Conservation (phyloP, 257 asterid species). For the Fraxinus cuspidata region DNA sequence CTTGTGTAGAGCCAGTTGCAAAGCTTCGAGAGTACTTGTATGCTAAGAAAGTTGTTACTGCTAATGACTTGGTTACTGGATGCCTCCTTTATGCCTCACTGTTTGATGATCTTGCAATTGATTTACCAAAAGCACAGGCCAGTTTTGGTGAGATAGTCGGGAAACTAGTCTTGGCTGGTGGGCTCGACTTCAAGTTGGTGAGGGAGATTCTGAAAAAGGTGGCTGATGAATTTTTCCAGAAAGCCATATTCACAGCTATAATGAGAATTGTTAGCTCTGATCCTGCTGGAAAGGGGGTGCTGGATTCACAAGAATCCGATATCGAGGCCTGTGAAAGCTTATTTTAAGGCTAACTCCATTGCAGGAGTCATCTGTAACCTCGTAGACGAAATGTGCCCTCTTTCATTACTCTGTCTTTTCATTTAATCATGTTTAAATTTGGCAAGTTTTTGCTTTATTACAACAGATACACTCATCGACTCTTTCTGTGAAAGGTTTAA, state of each 20-base stretch:
- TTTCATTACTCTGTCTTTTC: too few relatives aligned
- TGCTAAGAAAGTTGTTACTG: constrained; percentile 45
- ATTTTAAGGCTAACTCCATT: too few relatives aligned
- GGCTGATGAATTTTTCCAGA: constrained; percentile 60
- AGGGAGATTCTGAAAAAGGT: constrained; percentile 58
- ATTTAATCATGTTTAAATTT: too few relatives aligned
- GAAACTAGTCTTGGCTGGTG: constrained; percentile 53
- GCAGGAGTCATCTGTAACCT: too few relatives aligned
- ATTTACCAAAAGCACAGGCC: constrained; percentile 82
- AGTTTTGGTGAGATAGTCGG: constrained; percentile 78
- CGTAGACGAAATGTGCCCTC: too few relatives aligned
- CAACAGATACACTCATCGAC: too few relatives aligned
- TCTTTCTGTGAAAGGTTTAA: too few relatives aligned
- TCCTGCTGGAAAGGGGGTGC: constrained; percentile 46
- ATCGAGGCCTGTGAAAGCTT: constrained; percentile 54
- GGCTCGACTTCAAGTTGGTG: constrained; percentile 63
- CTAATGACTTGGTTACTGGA: constrained; percentile 50
- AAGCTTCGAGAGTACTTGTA: constrained; percentile 60
- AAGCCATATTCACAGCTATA: constrained; percentile 50
- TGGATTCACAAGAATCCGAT: constrained; percentile 69
- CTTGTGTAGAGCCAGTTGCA: constrained; percentile 57
- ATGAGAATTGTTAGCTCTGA: constrained; percentile 41
- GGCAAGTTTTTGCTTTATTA: too few relatives aligned
- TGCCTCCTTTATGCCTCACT: constrained; percentile 49
- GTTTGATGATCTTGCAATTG: constrained; percentile 84